A percentile compares a stretch with the other conserved stretches of the same genome.
Evolutionary conservation across 1,139 yeast genomes (phyloP).

Genomic region (Candida frijolesensis): DNA sequence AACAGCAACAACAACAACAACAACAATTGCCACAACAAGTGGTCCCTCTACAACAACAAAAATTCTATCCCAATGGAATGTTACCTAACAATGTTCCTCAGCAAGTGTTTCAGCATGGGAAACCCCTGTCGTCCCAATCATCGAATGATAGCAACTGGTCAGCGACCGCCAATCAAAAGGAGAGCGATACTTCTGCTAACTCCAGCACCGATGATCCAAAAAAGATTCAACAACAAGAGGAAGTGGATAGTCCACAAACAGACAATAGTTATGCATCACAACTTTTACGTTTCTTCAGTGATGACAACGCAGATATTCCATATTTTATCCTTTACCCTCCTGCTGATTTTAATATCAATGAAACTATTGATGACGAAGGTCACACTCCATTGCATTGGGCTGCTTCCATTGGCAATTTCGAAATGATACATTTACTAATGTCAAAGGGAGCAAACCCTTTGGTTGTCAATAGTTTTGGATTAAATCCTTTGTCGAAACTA

Average conservation of each 20-base stretch:
- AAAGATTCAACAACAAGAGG: slow-evolving; percentile 11
- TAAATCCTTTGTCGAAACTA: slow-evolving; percentile 82
- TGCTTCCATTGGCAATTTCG: slow-evolving; percentile 82
- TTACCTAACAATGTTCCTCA: slow-evolving; percentile 5
- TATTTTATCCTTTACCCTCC: slow-evolving; percentile 75
- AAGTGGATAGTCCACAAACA: slow-evolving; percentile 17
- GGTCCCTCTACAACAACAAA: slow-evolving; percentile 16
- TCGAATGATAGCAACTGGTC: slow-evolving; percentile 52
- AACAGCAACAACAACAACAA: slow-evolving; percentile 13
- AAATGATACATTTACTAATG: slow-evolving; percentile 68
- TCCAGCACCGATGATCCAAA: slow-evolving; percentile 34
- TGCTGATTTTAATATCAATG: slow-evolving; percentile 77
- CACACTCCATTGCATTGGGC: slow-evolving; percentile 98
- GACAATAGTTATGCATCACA: slow-evolving; percentile 56
- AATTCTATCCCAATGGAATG: slow-evolving; percentile 5
- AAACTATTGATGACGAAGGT: slow-evolving; percentile 91
- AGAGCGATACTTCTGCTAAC: slow-evolving; percentile 47
- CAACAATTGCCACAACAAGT: slow-evolving; percentile 20
- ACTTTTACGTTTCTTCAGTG: slow-evolving; percentile 63
- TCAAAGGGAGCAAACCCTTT: slow-evolving; percentile 77
- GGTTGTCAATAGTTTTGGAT: slow-evolving; percentile 72
- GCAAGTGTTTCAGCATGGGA: slow-evolving; percentile 9
- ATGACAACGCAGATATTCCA: slow-evolving; percentile 75
- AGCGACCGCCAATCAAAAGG: slow-evolving; percentile 29
- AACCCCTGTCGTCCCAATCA: slow-evolving; percentile 39